Evolutionary conservation across 2,329 filamentous ascomycete species (phyloP).

Genomic region (Sporothrix luriei): DNA sequence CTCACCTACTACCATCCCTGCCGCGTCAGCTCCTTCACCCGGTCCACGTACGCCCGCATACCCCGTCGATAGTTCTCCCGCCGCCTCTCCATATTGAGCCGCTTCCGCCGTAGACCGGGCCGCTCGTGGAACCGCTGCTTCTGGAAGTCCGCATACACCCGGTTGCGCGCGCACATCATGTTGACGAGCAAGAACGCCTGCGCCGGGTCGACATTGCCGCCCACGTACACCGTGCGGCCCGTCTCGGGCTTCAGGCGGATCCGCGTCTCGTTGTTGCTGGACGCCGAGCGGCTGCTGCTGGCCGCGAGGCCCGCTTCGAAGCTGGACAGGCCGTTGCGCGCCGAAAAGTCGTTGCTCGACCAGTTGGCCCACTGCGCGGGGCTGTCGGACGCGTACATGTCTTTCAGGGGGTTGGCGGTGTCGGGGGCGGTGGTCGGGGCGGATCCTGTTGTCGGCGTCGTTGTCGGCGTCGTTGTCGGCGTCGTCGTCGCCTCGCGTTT

Average conservation of each 20-base stretch:
- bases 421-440: not conserved
- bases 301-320: not conserved
- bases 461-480: not conserved
- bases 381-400: conserved; percentile 33
- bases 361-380: conserved; percentile 35
- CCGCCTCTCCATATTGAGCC: conserved; percentile 70
- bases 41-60: conserved; percentile 64
- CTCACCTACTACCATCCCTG: conserved; percentile 71
- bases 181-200: conserved; percentile 50
- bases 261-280: not conserved
- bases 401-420: conserved; percentile 25
- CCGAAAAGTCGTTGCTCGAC: conserved; percentile 37
- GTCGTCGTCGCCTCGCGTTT: not conserved
- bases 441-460: not conserved
- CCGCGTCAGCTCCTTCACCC: conserved; percentile 69
- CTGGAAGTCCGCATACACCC: conserved; percentile 57
- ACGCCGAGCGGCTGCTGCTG: not conserved
- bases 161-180: conserved; percentile 53
- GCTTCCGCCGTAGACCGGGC: conserved; percentile 75
- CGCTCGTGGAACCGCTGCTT: conserved; percentile 74
- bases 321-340: conserved; percentile 25
- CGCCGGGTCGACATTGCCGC: conserved; percentile 50
- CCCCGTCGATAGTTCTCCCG: conserved; percentile 67
- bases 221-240: conserved; percentile 51
- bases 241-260: conserved; percentile 48